Conservation (phyloP, 2,329 filamentous ascomycete species). For the Cytospora leucostoma region DNA sequence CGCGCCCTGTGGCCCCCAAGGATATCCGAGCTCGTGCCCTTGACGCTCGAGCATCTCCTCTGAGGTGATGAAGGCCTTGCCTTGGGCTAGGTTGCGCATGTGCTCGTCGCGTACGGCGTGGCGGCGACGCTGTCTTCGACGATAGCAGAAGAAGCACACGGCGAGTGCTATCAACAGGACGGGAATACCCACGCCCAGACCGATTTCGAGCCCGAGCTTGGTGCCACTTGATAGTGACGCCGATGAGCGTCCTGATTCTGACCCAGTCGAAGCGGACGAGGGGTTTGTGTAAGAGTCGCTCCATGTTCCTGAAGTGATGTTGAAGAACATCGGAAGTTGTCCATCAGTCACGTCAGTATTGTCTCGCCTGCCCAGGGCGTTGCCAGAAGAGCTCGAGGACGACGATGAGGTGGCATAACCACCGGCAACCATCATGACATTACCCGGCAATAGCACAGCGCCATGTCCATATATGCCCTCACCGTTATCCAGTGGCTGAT, state of each 20-base stretch:
- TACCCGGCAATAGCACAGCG: slow-evolving; percentile 63
- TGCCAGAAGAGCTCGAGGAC: slow-evolving; percentile 25
- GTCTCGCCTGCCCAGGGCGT: slow-evolving; percentile 17
- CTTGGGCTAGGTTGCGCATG: slow-evolving; percentile 18
- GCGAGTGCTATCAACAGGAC: slow-evolving; percentile 49
- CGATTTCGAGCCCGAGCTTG: slow-evolving; percentile 63
- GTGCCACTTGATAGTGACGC: slow-evolving; percentile 34
- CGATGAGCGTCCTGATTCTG: not conserved
- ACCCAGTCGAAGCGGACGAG: slow-evolving; percentile 17
- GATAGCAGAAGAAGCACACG: slow-evolving; percentile 49
- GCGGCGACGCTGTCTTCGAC: slow-evolving; percentile 44
- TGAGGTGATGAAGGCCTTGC: slow-evolving; percentile 26
- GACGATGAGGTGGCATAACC: slow-evolving; percentile 55
- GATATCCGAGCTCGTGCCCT: slow-evolving; percentile 37
- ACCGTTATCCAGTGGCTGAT: slow-evolving; percentile 45
- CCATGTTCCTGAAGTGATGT: slow-evolving; percentile 60
- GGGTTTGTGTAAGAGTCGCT: slow-evolving; percentile 52
- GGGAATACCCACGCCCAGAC: slow-evolving; percentile 64
- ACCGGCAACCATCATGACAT: slow-evolving; percentile 68
- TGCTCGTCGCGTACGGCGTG: slow-evolving; percentile 44
- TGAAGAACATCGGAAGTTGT: slow-evolving; percentile 50
- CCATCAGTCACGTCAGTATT: slow-evolving; percentile 18
- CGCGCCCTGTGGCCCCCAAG: slow-evolving; percentile 34
- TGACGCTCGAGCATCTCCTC: slow-evolving; percentile 50
- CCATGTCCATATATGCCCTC: slow-evolving; percentile 63